Evolutionary conservation across 2,329 filamentous ascomycete genomes (phyloP).

Genomic region (Fusarium tuaranense): DNA sequence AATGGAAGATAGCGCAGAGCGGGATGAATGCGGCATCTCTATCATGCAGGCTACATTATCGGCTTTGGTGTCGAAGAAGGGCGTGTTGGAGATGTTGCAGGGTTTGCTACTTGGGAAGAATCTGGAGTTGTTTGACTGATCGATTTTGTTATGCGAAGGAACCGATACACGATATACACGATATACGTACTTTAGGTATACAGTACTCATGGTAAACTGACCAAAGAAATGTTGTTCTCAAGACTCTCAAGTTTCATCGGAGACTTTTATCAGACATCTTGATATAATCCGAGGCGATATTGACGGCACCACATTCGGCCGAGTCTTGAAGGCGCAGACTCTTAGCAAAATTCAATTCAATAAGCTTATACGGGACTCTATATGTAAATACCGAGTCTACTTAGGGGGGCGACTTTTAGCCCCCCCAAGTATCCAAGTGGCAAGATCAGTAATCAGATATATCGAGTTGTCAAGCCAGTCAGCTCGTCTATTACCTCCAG

Average conservation of each 20-base stretch:
- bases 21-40: slow-evolving; percentile 48
- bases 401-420: too few relatives aligned
- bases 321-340: background rate
- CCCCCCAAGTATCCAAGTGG: background rate
- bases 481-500: background rate
- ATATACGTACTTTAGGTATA: background rate
- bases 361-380: background rate
- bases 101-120: slow-evolving; percentile 11
- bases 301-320: background rate
- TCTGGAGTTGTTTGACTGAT: slow-evolving; percentile 8
- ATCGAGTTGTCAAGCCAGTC: background rate
- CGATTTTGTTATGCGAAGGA: background rate
- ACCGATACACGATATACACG: background rate
- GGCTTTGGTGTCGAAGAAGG: slow-evolving; percentile 42
- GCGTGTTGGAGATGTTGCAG: slow-evolving; percentile 42
- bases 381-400: background rate
- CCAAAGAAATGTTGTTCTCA: background rate
- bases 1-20: slow-evolving; percentile 29
- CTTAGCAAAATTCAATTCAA: background rate
- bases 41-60: slow-evolving; percentile 43
- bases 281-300: background rate
- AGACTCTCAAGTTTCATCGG: background rate
- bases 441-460: background rate
- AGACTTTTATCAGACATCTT: background rate
- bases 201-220: background rate